Percentiles rank a stretch among this genome's conserved stretches.
Conservation (phyloP, 352 stramenopile species). For the Saprolegnia diclina region DNA sequence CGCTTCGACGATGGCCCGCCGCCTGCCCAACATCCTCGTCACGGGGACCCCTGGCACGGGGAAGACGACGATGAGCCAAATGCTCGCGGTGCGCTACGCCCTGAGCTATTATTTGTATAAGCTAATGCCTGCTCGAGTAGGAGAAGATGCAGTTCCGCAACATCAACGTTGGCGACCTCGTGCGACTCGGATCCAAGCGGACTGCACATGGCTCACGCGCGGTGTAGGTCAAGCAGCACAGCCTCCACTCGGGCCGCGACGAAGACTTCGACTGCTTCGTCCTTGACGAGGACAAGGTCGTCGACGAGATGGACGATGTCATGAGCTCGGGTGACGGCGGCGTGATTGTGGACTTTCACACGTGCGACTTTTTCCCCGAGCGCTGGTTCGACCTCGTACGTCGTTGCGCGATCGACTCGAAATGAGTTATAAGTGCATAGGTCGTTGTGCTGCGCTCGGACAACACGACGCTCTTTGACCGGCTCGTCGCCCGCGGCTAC, state of each 20-base stretch:
- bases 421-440: background rate
- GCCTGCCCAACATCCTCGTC: constrained; percentile 93
- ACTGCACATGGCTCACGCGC: too few relatives aligned
- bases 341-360: constrained; percentile 96
- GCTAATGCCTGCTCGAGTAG: constrained; percentile 30
- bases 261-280: constrained; percentile 95
- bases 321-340: constrained; percentile 70
- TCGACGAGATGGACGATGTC: constrained; percentile 92
- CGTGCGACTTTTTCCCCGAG: constrained; percentile 97
- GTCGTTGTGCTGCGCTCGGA: constrained; percentile 87
- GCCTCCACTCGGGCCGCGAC: constrained; percentile 81
- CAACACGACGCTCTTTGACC: constrained; percentile 91
- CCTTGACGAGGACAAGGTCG: constrained; percentile 96
- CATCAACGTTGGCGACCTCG: constrained; percentile 94
- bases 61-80: constrained; percentile 92
- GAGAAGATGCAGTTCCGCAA: constrained; percentile 84
- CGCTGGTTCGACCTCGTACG: constrained; percentile 92
- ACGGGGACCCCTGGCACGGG: constrained; percentile 95
- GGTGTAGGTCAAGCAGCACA: constrained; percentile 52
- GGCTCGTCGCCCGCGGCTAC: constrained; percentile 87
- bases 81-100: constrained; percentile 63
- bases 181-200: constrained; percentile 23
- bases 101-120: background rate
- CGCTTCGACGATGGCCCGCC: constrained; percentile 23
- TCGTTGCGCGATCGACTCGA: background rate